phyloP scores from a whole-genome alignment of 1,139 yeast genomes.

The Blastobotrys petasosporus region DNA sequence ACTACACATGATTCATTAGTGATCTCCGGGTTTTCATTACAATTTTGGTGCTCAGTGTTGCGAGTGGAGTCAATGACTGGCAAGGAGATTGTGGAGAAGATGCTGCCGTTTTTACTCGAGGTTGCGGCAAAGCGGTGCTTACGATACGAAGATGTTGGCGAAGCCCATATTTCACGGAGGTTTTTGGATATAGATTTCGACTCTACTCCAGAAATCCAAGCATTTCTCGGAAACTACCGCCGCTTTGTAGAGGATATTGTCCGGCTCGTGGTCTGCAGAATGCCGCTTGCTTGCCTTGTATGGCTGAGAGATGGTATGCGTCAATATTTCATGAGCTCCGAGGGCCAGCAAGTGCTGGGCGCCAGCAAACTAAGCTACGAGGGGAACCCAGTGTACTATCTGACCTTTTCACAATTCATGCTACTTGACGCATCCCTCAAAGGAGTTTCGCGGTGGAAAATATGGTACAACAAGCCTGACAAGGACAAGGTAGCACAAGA shows the following conservation, averaged over 20 bases:
- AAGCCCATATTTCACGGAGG: constrained; percentile 55
- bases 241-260: constrained; percentile 87
- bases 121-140: constrained; percentile 74
- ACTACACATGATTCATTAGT: constrained; percentile 81
- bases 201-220: constrained; percentile 70
- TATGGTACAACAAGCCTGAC: constrained; percentile 72
- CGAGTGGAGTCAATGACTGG: constrained; percentile 66
- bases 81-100: constrained; percentile 41
- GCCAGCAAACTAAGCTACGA: constrained; percentile 48
- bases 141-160: constrained; percentile 63
- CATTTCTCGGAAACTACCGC: constrained; percentile 74
- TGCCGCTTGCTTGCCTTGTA: constrained; percentile 70
- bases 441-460: constrained; percentile 94
- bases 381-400: constrained; percentile 65
- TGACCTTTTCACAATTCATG: constrained; percentile 76
- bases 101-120: constrained; percentile 65
- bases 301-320: constrained; percentile 80
- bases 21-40: constrained; percentile 85
- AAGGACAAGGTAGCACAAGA: constrained; percentile 51
- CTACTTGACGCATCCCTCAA: constrained; percentile 85
- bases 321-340: constrained; percentile 56
- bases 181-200: constrained; percentile 83
- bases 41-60: constrained; percentile 89
- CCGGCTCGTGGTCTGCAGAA: constrained; percentile 77
- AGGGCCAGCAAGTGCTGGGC: constrained; percentile 61